Base-by-base conservation (phyloP, 2,329 filamentous ascomycete species). In the Furcasterigmium sp. region DNA sequence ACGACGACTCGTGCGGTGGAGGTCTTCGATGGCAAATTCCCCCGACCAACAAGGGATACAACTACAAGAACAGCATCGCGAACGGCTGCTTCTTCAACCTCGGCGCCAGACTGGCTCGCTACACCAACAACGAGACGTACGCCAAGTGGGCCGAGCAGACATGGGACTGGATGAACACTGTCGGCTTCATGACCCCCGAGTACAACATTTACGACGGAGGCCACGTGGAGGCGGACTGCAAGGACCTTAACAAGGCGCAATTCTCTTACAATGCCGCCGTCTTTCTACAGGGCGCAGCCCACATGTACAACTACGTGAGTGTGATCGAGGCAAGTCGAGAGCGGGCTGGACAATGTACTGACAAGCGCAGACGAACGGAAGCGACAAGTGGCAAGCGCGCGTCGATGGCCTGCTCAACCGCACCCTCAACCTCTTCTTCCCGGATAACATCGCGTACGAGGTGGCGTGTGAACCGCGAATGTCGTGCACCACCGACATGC, bases 21-120 rank as follows among this genome's bases (percentile, higher is more conserved):
- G 87, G 86, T 9, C 57, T 91, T 52, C 72, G 85, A 53, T 89
- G 85, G 85, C 87, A 93, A 67, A 85, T 91, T 46, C 87, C 82
- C 44, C 69, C 77, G 2, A 82, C 84, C 51, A 89, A 91, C 56
- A 73, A 70, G 23, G 87, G 87, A 19, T 93, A 87, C 60, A 75
- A 82, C 56, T 90, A 91, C 70, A 93, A 83, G 61, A 83, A 83
- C 56, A 74, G 69, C 30, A 76, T 82, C 48, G 76, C 80, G 8
- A 83, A 81, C 50, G 79, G 75, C 36, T 75, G 74, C 50, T 80
- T 82, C 58, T 83, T 84, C 65, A 80, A 84, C 51, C 62, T 84
- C 8, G 78, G 75, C 8, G 76, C 87, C 14, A 80, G 87, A 7
- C 74, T 91, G 13, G 85, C 84, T 0, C 73, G 82, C 17, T 90